Conservation (phyloP, 257 asterid species). For the Capsicum chinense region DNA sequence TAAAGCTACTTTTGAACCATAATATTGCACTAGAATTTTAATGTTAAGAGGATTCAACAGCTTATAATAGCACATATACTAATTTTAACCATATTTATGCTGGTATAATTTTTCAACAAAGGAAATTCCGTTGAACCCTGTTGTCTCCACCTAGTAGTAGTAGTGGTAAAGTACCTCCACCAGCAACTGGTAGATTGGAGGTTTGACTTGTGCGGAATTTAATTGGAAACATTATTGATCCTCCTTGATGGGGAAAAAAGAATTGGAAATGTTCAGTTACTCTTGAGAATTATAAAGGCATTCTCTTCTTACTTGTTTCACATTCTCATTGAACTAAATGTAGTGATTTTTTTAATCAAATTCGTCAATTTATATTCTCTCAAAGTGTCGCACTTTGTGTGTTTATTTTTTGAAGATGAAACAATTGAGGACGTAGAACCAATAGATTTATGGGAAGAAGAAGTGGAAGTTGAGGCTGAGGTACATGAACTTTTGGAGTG, state of each 20-base stretch:
- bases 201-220: neutral
- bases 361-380: constrained; percentile 1
- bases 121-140: neutral
- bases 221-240: neutral
- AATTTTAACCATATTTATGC: neutral
- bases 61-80: neutral
- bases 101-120: neutral
- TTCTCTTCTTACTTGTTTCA: neutral
- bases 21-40: neutral
- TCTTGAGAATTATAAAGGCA: neutral
- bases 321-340: constrained; percentile 25
- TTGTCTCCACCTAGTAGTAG: neutral
- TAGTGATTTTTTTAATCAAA: constrained; percentile 13
- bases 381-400: neutral
- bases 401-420: constrained; percentile 46
- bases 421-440: constrained; percentile 69
- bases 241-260: neutral
- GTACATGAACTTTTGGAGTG: constrained; percentile 39
- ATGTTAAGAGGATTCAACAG: neutral
- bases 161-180: neutral
- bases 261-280: neutral
- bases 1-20: neutral
- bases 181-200: neutral
- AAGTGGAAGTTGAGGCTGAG: constrained; percentile 80
- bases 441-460: constrained; percentile 92